These are phyloP conservation scores for Hypoxylon perforatum DNA, from an alignment of 495 filamentous ascomycete genomes.

Conservation along the genomic window DNA sequence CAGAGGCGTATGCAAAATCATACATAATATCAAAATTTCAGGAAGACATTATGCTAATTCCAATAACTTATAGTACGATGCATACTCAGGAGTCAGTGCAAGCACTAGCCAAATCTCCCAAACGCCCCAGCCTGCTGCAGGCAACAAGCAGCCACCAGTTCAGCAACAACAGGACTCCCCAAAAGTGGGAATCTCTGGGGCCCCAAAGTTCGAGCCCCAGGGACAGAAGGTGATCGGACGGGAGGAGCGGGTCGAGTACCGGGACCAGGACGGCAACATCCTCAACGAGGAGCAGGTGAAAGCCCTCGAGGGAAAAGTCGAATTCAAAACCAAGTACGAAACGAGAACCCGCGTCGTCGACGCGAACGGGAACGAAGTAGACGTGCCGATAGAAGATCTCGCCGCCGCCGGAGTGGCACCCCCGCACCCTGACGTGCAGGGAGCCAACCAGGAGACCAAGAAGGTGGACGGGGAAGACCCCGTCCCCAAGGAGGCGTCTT, in stretches of 20 bases:
- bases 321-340: constrained; percentile 94
- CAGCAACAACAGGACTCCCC: constrained; percentile 35
- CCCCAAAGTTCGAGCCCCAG: constrained; percentile 51
- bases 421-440: constrained; percentile 86
- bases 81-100: constrained; percentile 49
- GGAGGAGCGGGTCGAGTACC: constrained; percentile 91
- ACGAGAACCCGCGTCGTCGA: constrained; percentile 88
- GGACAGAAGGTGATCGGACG: constrained; percentile 68
- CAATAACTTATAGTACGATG: constrained; percentile 52
- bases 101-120: constrained; percentile 47
- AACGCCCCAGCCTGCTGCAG: constrained; percentile 43
- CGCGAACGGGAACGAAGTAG: constrained; percentile 75
- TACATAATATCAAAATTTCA: constrained; percentile 8
- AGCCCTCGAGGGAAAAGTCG: constrained; percentile 87
- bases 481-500: constrained; percentile 61
- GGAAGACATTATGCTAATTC: constrained; percentile 34
- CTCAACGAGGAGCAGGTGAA: constrained; percentile 85
- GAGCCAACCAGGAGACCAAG: constrained; percentile 73
- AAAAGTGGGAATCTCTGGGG: constrained; percentile 54
- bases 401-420: constrained; percentile 66
- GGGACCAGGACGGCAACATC: constrained; percentile 92
- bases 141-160: constrained; percentile 39
- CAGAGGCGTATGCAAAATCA: neutral
- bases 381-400: constrained; percentile 49
- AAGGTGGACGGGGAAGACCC: constrained; percentile 52